A percentile compares a stretch with the other conserved stretches of the same genome.
Evolutionary conservation across 192 early-diverging fungal species (phyloP).

Genomic region (Anaeromyces robustus): DNA sequence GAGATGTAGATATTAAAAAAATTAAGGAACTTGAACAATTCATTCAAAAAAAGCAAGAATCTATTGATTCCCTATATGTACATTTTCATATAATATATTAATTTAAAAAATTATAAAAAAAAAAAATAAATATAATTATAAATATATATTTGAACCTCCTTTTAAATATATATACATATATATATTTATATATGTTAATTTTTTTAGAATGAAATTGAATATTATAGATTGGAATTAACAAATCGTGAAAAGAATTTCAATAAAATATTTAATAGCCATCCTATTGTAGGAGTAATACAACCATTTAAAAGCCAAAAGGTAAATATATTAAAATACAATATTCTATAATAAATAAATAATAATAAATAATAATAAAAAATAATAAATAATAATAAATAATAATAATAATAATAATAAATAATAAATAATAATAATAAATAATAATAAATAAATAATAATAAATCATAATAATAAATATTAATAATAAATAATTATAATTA

Average conservation of each 20-base stretch:
- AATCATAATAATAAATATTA: too few relatives aligned
- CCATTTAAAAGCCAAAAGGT: too few relatives aligned
- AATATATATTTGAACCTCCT: too few relatives aligned
- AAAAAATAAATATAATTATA: background rate
- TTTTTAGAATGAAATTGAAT: slow-evolving; percentile 27
- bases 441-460: too few relatives aligned
- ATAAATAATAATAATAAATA: too few relatives aligned
- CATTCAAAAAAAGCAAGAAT: slow-evolving; percentile 14
- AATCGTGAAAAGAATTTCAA: slow-evolving; percentile 42
- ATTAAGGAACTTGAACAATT: slow-evolving; percentile 29
- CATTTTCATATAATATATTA: background rate
- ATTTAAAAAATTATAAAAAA: background rate
- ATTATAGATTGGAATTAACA: slow-evolving; percentile 35
- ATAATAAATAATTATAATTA: too few relatives aligned
- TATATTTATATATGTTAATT: background rate
- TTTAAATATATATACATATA: slow-evolving; percentile 7
- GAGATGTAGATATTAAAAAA: slow-evolving; percentile 23
- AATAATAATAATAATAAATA: too few relatives aligned
- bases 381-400: too few relatives aligned
- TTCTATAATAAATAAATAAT: too few relatives aligned
- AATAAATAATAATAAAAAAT: too few relatives aligned
- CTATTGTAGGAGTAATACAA: slow-evolving; percentile 28
- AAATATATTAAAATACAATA: too few relatives aligned
- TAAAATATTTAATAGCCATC: slow-evolving; percentile 40
- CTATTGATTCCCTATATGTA: slow-evolving; percentile 19